phyloP scores from a whole-genome alignment of 495 filamentous ascomycete genomes.

The Elasticomyces elasticus region DNA sequence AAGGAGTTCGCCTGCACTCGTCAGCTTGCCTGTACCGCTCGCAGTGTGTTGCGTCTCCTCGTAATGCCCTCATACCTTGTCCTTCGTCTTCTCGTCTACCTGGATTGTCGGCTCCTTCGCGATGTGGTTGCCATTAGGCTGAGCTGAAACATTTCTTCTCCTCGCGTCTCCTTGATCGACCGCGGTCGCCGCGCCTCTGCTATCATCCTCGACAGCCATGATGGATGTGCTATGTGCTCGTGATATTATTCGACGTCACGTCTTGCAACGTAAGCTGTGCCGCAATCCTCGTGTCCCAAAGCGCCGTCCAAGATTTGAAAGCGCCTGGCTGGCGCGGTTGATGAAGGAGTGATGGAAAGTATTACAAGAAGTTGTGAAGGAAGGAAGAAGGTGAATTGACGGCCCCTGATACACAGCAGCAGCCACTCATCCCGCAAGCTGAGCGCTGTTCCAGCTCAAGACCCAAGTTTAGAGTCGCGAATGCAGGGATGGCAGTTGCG shows the following conservation, averaged over 20 bases:
- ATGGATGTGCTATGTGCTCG: not conserved
- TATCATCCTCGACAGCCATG: slow-evolving; percentile 24
- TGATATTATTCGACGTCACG: not conserved
- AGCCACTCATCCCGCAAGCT: not conserved
- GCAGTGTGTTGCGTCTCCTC: not conserved
- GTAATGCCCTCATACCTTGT: slow-evolving; percentile 41
- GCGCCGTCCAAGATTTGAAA: not conserved
- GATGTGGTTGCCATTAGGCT: slow-evolving; percentile 29
- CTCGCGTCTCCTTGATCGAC: slow-evolving; percentile 59
- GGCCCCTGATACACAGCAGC: not conserved
- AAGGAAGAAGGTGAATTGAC: not conserved
- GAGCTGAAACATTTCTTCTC: slow-evolving; percentile 61
- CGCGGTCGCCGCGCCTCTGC: slow-evolving; percentile 48
- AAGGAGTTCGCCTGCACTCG: slow-evolving; percentile 36
- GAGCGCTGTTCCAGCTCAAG: not conserved
- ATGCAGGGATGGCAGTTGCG: not conserved
- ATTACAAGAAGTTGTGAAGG: not conserved
- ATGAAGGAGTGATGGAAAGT: not conserved
- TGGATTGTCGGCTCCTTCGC: slow-evolving; percentile 45
- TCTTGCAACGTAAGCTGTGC: not conserved
- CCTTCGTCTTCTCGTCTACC: slow-evolving; percentile 48
- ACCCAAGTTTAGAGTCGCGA: not conserved
- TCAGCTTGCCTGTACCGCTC: slow-evolving; percentile 2
- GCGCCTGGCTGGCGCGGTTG: not conserved
- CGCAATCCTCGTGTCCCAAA: not conserved